phyloP scores from a whole-genome alignment of 2,329 filamentous ascomycete species.

The Fusarium graminum region DNA sequence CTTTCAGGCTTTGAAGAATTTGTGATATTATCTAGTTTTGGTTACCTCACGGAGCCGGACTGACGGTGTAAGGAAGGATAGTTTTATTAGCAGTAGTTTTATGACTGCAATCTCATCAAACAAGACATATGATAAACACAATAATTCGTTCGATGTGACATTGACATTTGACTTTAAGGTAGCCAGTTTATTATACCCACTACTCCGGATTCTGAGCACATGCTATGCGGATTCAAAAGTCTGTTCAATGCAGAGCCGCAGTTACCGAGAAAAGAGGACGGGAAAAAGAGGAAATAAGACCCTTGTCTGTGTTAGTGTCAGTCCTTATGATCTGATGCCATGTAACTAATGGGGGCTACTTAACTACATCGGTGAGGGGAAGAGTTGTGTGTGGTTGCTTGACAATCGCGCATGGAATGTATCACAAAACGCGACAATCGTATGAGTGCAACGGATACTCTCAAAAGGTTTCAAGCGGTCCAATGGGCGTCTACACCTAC shows the following conservation, averaged over 20 bases:
- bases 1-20: conserved; percentile 26
- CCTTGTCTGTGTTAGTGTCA: neutral
- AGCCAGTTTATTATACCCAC: neutral
- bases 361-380: neutral
- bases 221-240: neutral
- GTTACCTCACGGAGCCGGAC: conserved; percentile 47
- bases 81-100: conserved; percentile 36
- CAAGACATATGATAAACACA: conserved; percentile 17
- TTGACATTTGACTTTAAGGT: conserved; percentile 8
- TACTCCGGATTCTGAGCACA: too few relatives aligned
- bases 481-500: conserved; percentile 3
- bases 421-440: neutral
- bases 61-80: conserved; percentile 45
- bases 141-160: neutral
- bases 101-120: conserved; percentile 34
- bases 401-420: neutral
- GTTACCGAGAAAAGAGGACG: conserved; percentile 8
- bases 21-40: conserved; percentile 27
- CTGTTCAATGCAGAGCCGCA: neutral
- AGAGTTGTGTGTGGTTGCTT: neutral
- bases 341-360: too few relatives aligned
- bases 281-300: conserved; percentile 6
- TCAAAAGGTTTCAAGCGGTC: conserved; percentile 22
- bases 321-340: conserved; percentile 33
- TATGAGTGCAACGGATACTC: conserved; percentile 7